phyloP scores from a whole-genome alignment of 495 filamentous ascomycete genomes.

The Aspergillus mulundensis region DNA sequence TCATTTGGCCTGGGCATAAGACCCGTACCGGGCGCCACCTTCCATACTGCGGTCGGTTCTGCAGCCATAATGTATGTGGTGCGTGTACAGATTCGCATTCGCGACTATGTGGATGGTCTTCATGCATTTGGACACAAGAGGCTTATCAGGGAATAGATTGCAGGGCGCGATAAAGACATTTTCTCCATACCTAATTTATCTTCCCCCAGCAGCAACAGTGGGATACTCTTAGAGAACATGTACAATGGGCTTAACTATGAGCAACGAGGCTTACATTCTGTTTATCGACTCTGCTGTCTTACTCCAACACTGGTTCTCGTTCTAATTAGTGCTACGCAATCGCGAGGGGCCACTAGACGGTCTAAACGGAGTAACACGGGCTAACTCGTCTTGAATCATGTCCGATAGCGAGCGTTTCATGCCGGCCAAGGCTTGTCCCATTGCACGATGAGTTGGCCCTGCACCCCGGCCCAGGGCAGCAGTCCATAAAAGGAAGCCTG shows the following conservation, averaged over 20 bases:
- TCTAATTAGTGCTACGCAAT: neutral
- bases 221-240: neutral
- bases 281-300: neutral
- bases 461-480: neutral
- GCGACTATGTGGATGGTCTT: neutral
- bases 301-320: neutral
- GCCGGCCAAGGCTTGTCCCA: conserved; percentile 5
- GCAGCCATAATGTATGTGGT: neutral
- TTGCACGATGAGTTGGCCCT: conserved; percentile 3
- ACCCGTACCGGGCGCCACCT: neutral
- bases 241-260: neutral
- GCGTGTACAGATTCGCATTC: neutral
- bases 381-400: neutral
- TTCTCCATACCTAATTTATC: conserved; percentile 1
- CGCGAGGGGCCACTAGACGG: neutral
- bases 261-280: neutral
- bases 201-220: neutral
- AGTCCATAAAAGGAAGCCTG: neutral
- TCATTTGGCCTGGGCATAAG: neutral
- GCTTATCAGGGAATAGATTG: neutral
- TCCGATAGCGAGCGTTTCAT: neutral
- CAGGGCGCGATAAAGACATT: neutral
- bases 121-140: neutral
- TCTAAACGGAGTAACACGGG: neutral
- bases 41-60: neutral